A percentile compares a stretch with the other conserved stretches of the same genome.
These are phyloP conservation scores for Penicillium nucicola DNA, from an alignment of 495 filamentous ascomycete genomes.

Conservation along the genomic window DNA sequence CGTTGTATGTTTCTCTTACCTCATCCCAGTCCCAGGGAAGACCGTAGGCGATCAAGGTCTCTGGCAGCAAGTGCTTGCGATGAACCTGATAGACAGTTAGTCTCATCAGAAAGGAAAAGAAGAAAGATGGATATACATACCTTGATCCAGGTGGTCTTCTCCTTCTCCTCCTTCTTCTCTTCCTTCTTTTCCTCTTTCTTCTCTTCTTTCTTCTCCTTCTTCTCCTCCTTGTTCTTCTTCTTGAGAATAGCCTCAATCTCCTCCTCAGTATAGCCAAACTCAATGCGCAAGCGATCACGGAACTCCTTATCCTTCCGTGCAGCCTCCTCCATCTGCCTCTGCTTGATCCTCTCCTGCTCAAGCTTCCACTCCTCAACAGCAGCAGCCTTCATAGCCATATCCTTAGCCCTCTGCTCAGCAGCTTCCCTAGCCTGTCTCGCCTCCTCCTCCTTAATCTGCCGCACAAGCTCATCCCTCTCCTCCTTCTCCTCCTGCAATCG, in stretches of 20 bases:
- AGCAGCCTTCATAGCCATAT: constrained; percentile 29
- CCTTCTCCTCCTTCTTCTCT: constrained; percentile 49
- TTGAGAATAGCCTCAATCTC: constrained; percentile 56
- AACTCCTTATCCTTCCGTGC: constrained; percentile 48
- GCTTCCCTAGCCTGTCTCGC: constrained; percentile 25
- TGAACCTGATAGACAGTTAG: constrained; percentile 37
- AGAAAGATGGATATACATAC: constrained; percentile 27
- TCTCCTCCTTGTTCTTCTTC: constrained; percentile 54
- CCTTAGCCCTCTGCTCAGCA: constrained; percentile 25
- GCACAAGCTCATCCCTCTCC: constrained; percentile 15
- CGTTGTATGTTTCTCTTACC: constrained; percentile 24
- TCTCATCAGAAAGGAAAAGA: neutral
- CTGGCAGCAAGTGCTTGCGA: constrained; percentile 47
- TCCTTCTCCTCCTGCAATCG: constrained; percentile 15
- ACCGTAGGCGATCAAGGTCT: constrained; percentile 43
- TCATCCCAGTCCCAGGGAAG: constrained; percentile 53
- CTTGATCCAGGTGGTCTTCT: constrained; percentile 53
- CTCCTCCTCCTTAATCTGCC: constrained; percentile 23
- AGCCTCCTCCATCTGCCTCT: constrained; percentile 27
- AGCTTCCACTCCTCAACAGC: constrained; percentile 40
- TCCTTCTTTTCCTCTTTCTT: constrained; percentile 42
- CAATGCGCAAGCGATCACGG: constrained; percentile 32
- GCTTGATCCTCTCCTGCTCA: constrained; percentile 43
- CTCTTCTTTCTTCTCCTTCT: constrained; percentile 45
- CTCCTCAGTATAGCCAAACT: constrained; percentile 40